phyloP scores from a whole-genome alignment of 2,329 filamentous ascomycete genomes.

The Hymenoscyphus occultus region DNA sequence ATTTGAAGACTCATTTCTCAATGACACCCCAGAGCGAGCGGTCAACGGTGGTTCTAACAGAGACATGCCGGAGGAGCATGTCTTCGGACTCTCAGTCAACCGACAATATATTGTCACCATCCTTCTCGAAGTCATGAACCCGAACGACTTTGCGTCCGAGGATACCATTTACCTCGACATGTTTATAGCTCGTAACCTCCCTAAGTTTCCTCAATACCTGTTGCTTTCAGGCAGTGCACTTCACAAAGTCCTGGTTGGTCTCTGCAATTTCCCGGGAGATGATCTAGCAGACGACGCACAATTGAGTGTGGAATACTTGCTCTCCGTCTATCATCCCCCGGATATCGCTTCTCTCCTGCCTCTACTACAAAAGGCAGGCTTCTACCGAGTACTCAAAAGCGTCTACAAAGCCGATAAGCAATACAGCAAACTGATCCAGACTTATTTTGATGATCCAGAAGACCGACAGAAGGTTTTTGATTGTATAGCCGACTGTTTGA shows the following conservation, averaged over 20 bases:
- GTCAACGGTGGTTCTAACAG: slow-evolving; percentile 49
- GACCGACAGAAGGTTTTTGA: slow-evolving; percentile 74
- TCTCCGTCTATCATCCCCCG: slow-evolving; percentile 89
- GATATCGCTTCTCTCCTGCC: slow-evolving; percentile 75
- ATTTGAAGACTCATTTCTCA: slow-evolving; percentile 92
- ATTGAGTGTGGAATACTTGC: slow-evolving; percentile 90
- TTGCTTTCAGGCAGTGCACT: slow-evolving; percentile 84
- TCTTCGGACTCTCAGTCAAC: slow-evolving; percentile 71
- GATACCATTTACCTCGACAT: slow-evolving; percentile 96
- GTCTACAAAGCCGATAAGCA: slow-evolving; percentile 78
- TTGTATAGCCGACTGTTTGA: slow-evolving; percentile 73
- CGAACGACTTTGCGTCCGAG: slow-evolving; percentile 68
- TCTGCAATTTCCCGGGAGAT: slow-evolving; percentile 79
- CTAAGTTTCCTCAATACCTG: slow-evolving; percentile 95
- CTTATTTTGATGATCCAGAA: slow-evolving; percentile 81
- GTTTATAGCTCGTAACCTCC: slow-evolving; percentile 93
- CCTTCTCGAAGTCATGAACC: slow-evolving; percentile 83
- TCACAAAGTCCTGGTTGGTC: slow-evolving; percentile 72
- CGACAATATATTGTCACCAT: slow-evolving; percentile 92
- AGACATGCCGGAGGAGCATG: slow-evolving; percentile 61
- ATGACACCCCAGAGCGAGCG: slow-evolving; percentile 67
- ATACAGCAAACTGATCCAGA: slow-evolving; percentile 72
- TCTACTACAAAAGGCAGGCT: slow-evolving; percentile 73
- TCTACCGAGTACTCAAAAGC: slow-evolving; percentile 88
- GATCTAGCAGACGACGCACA: slow-evolving; percentile 91